Conservation (phyloP, 352 stramenopile genomes). For the Phytopythium oedochilum region DNA sequence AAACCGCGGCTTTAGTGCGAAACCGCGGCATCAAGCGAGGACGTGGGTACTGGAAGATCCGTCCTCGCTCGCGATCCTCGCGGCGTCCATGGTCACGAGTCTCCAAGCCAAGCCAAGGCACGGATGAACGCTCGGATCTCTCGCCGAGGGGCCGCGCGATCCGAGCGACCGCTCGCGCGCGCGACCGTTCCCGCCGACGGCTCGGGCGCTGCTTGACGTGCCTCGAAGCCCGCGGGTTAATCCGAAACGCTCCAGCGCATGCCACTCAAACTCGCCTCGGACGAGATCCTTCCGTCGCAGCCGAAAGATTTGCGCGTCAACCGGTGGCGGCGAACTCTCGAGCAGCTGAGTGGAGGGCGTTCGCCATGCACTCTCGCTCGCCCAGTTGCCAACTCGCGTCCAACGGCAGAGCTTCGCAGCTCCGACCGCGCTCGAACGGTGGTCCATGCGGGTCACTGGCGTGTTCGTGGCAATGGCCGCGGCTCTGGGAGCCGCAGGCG, state of each 20-base stretch:
- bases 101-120: no score
- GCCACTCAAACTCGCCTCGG: background rate
- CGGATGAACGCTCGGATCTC: no score
- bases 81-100: no score
- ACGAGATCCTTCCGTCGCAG: background rate
- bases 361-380: background rate
- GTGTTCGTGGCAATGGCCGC: conserved; percentile 1
- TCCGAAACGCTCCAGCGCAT: background rate
- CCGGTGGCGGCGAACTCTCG: no score
- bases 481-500: background rate
- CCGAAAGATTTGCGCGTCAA: conserved; percentile 2
- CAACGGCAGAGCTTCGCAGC: background rate
- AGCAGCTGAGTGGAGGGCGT: no score
- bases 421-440: no score
- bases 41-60: no score
- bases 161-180: background rate
- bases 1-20: background rate
- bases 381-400: background rate
- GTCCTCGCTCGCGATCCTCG: no score
- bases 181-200: background rate
- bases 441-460: background rate
- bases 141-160: background rate
- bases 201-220: background rate
- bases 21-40: background rate
- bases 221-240: background rate